phyloP scores from a whole-genome alignment of 176 grass and related monocot genomes.

The maize (Zea mays) region Zm-B73-REFERENCE-NAM-5.0 NC_050098.1:158252001-158252500 shows the following conservation, averaged over 20 bases:
- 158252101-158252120: neutral
- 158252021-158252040: constrained; percentile 40
- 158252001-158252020: constrained; percentile 32
- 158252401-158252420: too few species aligned
- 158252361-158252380: too few species aligned
- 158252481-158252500: too few species aligned
- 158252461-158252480: too few species aligned
- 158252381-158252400: too few species aligned
- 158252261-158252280: neutral
- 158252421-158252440: too few species aligned
- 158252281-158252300: too few species aligned
- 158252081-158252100: neutral
- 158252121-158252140: constrained; percentile 19
- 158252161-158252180: constrained; percentile 29
- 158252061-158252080: neutral
- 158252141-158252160: constrained; percentile 44
- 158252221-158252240: neutral
- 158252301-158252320: too few species aligned
- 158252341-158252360: too few species aligned
- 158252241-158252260: neutral
- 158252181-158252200: constrained; percentile 46
- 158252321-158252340: too few species aligned
- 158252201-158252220: neutral
- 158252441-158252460: too few species aligned
- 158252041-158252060: constrained; percentile 42